phyloP scores from a whole-genome alignment of 164 flowering plant species.

The Amborella trichopoda region DNA sequence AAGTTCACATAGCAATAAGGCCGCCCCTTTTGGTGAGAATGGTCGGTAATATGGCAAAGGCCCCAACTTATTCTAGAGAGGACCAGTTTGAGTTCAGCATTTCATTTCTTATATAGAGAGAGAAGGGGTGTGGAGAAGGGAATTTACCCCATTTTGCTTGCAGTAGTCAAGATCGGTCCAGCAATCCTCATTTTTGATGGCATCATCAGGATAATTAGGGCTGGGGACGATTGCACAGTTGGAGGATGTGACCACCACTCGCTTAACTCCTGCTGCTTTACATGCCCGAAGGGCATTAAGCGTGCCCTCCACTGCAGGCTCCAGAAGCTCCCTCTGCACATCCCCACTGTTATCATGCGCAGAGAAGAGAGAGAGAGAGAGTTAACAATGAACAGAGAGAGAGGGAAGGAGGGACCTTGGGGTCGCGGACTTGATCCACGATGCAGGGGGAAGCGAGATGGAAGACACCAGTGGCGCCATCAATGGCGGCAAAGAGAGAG shows the following conservation, averaged over 20 bases:
- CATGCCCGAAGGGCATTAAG: slow-evolving; percentile 63
- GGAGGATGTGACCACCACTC: slow-evolving; percentile 91
- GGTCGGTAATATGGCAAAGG: too few relatives aligned
- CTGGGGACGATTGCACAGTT: slow-evolving; percentile 58
- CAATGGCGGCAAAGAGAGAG: slow-evolving; percentile 50
- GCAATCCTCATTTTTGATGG: slow-evolving; percentile 51
- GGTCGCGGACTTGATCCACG: slow-evolving; percentile 59
- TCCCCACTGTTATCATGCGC: background rate
- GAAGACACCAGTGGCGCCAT: slow-evolving; percentile 65
- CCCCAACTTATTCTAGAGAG: too few relatives aligned
- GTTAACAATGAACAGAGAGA: background rate
- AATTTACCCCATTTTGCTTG: slow-evolving; percentile 37
- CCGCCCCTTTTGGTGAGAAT: too few relatives aligned
- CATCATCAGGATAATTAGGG: slow-evolving; percentile 65
- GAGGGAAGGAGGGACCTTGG: slow-evolving; percentile 30
- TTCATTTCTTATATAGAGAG: too few relatives aligned
- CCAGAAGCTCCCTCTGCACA: slow-evolving; percentile 44
- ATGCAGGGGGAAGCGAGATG: slow-evolving; percentile 87
- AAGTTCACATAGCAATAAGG: too few relatives aligned
- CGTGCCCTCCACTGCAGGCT: slow-evolving; percentile 80
- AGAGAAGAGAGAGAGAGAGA: background rate
- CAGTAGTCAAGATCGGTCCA: slow-evolving; percentile 84
- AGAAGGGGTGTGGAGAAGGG: too few relatives aligned
- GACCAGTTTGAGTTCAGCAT: too few relatives aligned
- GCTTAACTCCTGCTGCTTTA: slow-evolving; percentile 48